A percentile compares a stretch with the other conserved stretches of the same genome.
These are phyloP conservation scores for Candida labiduridarum DNA, from an alignment of 1,139 yeast genomes.

Conservation along the genomic window DNA sequence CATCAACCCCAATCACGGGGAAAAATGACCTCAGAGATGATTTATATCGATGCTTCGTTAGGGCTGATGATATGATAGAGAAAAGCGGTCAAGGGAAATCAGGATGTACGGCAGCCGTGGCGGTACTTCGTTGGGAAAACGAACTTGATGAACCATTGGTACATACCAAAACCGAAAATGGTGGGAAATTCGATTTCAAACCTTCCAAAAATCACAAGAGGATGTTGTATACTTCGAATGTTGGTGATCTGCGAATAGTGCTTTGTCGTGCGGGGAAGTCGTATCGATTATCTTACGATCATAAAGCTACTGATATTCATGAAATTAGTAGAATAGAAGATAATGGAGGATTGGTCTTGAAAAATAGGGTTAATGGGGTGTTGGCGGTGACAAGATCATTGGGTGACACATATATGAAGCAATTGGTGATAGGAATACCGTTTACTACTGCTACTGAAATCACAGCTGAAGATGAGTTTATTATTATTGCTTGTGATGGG, in stretches of 20 bases:
- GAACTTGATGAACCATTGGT: conserved; percentile 7
- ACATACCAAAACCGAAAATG: conserved; percentile 2
- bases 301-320: conserved; percentile 81
- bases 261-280: conserved; percentile 75
- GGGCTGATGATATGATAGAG: conserved; percentile 73
- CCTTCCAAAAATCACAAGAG: conserved; percentile 56
- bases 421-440: conserved; percentile 86
- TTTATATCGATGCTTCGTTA: conserved; percentile 61
- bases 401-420: conserved; percentile 94
- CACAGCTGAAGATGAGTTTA: conserved; percentile 60
- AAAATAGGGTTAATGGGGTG: conserved; percentile 93
- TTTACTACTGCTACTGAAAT: conserved; percentile 89
- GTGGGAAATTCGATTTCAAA: conserved; percentile 40
- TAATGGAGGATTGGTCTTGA: conserved; percentile 85
- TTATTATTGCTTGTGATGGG: conserved; percentile 93
- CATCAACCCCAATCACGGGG: conserved; percentile 18
- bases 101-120: conserved; percentile 97
- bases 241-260: conserved; percentile 89
- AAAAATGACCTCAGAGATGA: conserved; percentile 51
- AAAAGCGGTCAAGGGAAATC: conserved; percentile 64
- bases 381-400: conserved; percentile 91
- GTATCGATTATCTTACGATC: conserved; percentile 85
- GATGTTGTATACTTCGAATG: conserved; percentile 90
- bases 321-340: conserved; percentile 77
- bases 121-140: conserved; percentile 82